Evolutionary conservation across 2,329 filamentous ascomycete species (phyloP).

Genomic region (Cordyceps cateniannulata): DNA sequence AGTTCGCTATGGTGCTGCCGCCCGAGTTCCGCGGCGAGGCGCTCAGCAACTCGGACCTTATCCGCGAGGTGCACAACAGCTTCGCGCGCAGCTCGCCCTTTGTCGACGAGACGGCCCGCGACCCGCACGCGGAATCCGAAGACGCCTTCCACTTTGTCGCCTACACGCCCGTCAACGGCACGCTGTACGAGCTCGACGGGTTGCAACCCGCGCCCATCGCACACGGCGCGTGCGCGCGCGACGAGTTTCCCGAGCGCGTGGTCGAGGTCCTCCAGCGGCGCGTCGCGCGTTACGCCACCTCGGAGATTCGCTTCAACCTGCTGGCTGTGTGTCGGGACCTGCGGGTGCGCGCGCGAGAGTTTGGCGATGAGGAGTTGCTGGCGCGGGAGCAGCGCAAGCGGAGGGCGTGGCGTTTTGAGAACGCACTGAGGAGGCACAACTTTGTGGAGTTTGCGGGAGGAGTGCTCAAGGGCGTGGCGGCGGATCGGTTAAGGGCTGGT

Average conservation of each 20-base stretch:
- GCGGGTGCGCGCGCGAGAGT: constrained; percentile 66
- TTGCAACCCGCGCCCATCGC: constrained; percentile 87
- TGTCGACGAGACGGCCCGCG: constrained; percentile 75
- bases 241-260: constrained; percentile 71
- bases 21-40: constrained; percentile 60
- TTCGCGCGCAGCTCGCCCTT: constrained; percentile 88
- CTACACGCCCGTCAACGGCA: constrained; percentile 74
- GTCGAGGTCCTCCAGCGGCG: constrained; percentile 81
- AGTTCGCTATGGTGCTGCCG: constrained; percentile 81
- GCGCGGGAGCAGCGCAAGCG: constrained; percentile 78
- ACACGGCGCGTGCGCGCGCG: constrained; percentile 67
- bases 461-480: constrained; percentile 80
- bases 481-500: constrained; percentile 61
- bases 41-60: constrained; percentile 57
- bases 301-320: constrained; percentile 93
- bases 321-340: constrained; percentile 87
- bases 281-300: constrained; percentile 74
- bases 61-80: constrained; percentile 78
- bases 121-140: constrained; percentile 59
- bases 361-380: constrained; percentile 75
- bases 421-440: constrained; percentile 84
- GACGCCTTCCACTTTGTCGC: constrained; percentile 98
- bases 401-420: constrained; percentile 87
- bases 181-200: constrained; percentile 90
- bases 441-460: constrained; percentile 95